Percentiles rank a stretch among this genome's conserved stretches.
These are phyloP conservation scores for Hirsutella minnesotensis DNA, from an alignment of 2,329 filamentous ascomycete genomes.

Conservation along the genomic window DNA sequence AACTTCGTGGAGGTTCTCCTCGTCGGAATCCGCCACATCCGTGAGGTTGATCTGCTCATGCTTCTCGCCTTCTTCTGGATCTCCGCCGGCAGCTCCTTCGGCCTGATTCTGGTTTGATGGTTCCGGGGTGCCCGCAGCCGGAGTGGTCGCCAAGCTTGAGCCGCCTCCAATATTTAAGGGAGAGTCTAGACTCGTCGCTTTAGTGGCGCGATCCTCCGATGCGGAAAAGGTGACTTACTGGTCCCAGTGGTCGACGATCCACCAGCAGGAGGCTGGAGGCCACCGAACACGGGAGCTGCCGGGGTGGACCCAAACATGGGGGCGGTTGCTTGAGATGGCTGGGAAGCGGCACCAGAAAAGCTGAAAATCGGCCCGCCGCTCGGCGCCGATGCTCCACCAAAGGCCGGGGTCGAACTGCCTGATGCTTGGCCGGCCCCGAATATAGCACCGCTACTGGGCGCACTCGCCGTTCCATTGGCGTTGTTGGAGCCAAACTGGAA, in stretches of 20 bases:
- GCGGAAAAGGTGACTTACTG: conserved; percentile 31
- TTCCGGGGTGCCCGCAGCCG: conserved; percentile 46
- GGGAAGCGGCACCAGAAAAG: conserved; percentile 22
- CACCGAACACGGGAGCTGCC: conserved; percentile 22
- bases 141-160: conserved; percentile 49
- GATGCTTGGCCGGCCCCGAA: conserved; percentile 16
- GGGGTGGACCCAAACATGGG: conserved; percentile 22
- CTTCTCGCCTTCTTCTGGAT: conserved; percentile 44
- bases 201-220: conserved; percentile 31
- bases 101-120: conserved; percentile 34
- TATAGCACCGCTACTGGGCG: conserved; percentile 8
- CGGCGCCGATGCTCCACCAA: conserved; percentile 18
- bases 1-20: conserved; percentile 57
- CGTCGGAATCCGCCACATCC: conserved; percentile 57
- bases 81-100: conserved; percentile 26
- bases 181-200: conserved; percentile 38
- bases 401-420: conserved; percentile 14
- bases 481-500: conserved; percentile 26
- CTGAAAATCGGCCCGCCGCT: conserved; percentile 23
- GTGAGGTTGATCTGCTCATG: conserved; percentile 62
- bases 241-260: conserved; percentile 33
- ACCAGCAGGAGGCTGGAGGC: conserved; percentile 29
- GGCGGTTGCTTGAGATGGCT: conserved; percentile 16
- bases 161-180: conserved; percentile 45
- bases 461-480: conserved; percentile 11